Conservation (phyloP, 768 basidiomycete species). For the Tubosaeta brunneosetosa region DNA sequence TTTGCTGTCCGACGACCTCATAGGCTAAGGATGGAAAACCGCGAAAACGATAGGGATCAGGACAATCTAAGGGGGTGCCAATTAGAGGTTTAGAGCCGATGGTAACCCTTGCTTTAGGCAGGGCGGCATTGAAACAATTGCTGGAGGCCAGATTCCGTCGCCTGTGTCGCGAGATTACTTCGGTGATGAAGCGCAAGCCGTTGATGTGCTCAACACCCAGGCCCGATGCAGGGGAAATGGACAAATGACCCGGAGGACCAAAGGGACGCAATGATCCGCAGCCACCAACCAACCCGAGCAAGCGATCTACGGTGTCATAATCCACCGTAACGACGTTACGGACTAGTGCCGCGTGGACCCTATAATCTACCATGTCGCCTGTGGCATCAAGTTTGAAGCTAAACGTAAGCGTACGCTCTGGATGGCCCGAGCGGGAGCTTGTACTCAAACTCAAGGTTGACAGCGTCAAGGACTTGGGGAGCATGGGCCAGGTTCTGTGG, state of each 20-base stretch:
- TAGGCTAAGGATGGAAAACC: slow-evolving; percentile 55
- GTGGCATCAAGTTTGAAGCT: slow-evolving; percentile 60
- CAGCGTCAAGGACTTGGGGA: slow-evolving; percentile 59
- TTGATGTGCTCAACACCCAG: slow-evolving; percentile 20
- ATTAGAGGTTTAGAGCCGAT: slow-evolving; percentile 28
- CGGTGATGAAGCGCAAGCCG: slow-evolving; percentile 30
- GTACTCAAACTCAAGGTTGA: slow-evolving; percentile 47
- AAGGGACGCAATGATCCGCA: slow-evolving; percentile 21
- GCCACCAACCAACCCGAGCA: slow-evolving; percentile 32
- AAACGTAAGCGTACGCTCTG: slow-evolving; percentile 71
- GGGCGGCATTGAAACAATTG: slow-evolving; percentile 23
- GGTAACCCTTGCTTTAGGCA: slow-evolving; percentile 26
- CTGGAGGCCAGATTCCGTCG: slow-evolving; percentile 17
- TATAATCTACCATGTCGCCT: slow-evolving; percentile 67
- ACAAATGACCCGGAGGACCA: slow-evolving; percentile 1
- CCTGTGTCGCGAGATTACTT: slow-evolving; percentile 25
- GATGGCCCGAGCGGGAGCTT: slow-evolving; percentile 23
- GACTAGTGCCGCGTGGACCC: slow-evolving; percentile 68
- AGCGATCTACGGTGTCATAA: slow-evolving; percentile 65
- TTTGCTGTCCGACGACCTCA: slow-evolving; percentile 29
- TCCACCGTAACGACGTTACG: slow-evolving; percentile 58
- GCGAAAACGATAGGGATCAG: slow-evolving; percentile 30
- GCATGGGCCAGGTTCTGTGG: slow-evolving; percentile 62
- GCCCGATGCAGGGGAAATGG: not conserved
- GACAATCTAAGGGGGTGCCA: slow-evolving; percentile 27